Conservation (phyloP, 352 stramenopile genomes). For the Phytophthora meadii region DNA sequence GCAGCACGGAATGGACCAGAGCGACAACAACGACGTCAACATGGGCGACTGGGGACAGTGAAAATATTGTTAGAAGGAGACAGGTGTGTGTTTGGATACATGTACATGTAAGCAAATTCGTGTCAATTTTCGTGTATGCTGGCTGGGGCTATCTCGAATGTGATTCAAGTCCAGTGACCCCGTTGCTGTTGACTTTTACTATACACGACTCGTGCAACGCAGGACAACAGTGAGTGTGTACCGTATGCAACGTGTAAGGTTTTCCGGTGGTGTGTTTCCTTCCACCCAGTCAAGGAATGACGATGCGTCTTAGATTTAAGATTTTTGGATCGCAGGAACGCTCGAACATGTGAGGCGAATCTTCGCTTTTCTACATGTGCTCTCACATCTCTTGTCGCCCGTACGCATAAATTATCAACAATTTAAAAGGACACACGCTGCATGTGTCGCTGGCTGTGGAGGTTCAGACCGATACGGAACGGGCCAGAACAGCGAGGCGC, state of each 20-base stretch:
- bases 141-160: too few relatives aligned
- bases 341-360: slow-evolving; percentile 22
- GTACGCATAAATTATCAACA: slow-evolving; percentile 47
- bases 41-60: slow-evolving; percentile 67
- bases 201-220: too few relatives aligned
- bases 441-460: slow-evolving; percentile 11
- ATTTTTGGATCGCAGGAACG: slow-evolving; percentile 26
- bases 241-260: not conserved
- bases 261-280: not conserved
- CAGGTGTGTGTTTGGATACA: slow-evolving; percentile 2
- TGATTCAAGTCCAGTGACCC: not conserved
- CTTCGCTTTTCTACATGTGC: slow-evolving; percentile 19
- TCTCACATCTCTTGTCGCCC: slow-evolving; percentile 31
- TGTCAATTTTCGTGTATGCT: too few relatives aligned
- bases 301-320: slow-evolving; percentile 19
- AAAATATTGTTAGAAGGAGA: slow-evolving; percentile 18
- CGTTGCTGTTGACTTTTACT: too few relatives aligned
- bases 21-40: slow-evolving; percentile 57
- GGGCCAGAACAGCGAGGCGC: slow-evolving; percentile 63
- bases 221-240: not conserved
- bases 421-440: slow-evolving; percentile 28
- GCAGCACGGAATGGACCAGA: slow-evolving; percentile 58
- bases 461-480: slow-evolving; percentile 59
- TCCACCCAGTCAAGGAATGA: not conserved
- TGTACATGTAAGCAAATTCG: slow-evolving; percentile 24